phyloP scores from a whole-genome alignment of 1,284 basidiomycete species.

The Cystobasidiaceae sp. region DNA sequence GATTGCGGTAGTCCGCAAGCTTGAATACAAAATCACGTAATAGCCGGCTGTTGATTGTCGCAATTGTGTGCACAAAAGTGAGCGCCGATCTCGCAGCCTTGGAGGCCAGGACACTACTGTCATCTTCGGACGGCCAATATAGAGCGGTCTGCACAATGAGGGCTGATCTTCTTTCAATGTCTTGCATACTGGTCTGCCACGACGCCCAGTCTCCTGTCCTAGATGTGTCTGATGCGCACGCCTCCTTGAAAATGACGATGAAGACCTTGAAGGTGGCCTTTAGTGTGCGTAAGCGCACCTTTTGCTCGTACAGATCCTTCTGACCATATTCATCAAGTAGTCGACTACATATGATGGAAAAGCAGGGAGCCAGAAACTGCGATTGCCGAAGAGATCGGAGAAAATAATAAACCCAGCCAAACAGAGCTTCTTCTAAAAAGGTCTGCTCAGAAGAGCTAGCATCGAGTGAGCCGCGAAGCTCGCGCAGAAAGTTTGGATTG shows the following conservation, averaged over 20 bases:
- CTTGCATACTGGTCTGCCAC: background rate
- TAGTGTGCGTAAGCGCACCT: conserved; percentile 31
- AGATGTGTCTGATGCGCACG: background rate
- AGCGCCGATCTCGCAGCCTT: background rate
- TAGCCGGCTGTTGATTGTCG: too few species aligned
- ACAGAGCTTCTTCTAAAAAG: conserved; percentile 31
- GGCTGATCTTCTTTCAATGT: background rate
- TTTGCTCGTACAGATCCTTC: conserved; percentile 31
- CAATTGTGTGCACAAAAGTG: background rate
- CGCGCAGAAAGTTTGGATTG: conserved; percentile 12
- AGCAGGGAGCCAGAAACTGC: conserved; percentile 33
- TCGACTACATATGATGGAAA: conserved; percentile 35
- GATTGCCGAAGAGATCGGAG: conserved; percentile 37
- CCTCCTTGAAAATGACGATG: conserved; percentile 33
- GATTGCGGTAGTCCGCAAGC: too few species aligned
- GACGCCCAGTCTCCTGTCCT: background rate
- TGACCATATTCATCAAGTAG: conserved; percentile 37
- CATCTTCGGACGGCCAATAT: background rate
- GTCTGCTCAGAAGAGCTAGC: conserved; percentile 30
- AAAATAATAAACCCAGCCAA: conserved; percentile 39
- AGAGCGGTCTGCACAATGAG: background rate
- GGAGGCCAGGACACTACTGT: background rate
- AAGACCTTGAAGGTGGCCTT: conserved; percentile 33
- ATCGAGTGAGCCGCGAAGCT: conserved; percentile 34
- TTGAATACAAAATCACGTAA: too few species aligned